Evolutionary conservation across 371 early-diverging fungal genomes (phyloP), one percentile per base, ranked within the genome.

Genomic region (Zopfochytrium polystomum): DNA sequence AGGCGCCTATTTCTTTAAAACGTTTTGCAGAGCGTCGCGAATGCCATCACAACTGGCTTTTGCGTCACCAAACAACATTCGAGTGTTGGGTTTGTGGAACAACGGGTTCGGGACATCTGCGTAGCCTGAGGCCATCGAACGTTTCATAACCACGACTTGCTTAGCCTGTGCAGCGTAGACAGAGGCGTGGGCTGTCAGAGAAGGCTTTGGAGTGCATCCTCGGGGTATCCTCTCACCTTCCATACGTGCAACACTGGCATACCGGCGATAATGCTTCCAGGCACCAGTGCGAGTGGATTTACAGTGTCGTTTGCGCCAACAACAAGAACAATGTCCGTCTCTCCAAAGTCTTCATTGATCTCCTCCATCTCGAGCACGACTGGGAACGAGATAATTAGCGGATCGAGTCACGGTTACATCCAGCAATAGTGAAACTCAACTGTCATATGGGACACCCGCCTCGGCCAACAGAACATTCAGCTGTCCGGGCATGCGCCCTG

Each of bases 221-320:
- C 42, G 13, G 42, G 13, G 42, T 42, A n/a, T 15, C 5, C 45
- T 44, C 52, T 18, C 5, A 59, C 63, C 67, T 71, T 62, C 72
- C 72, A 71, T 11, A 68, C 68, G 20, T 71, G 65, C 22, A 71
- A 52, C 4, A 71, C 72, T 11, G 72, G 72, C 72, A 71, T 71
- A 9, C 72, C 72, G 20, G 72, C 67, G 31, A 71, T 71, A 5
- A 43, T 43, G 43, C 56, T 52, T 13, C 56, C 60, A 27, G 68
- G 58, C 42, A 67, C 68, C 26, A 67, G 22, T 3, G 68, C 68
- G 7, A 63, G 49, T 9, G 72, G 72, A 52, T 71, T 71, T 18
- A 71, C 72, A 13, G 72, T 71, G 53, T 71, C 72, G 52, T 71
- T 68, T 5, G 72, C 72, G 2, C 72, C 72, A 58, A 71, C 51